Conservation (phyloP, 225 moss, liverwort and hornwort species). For the Climacium dendroides region DNA sequence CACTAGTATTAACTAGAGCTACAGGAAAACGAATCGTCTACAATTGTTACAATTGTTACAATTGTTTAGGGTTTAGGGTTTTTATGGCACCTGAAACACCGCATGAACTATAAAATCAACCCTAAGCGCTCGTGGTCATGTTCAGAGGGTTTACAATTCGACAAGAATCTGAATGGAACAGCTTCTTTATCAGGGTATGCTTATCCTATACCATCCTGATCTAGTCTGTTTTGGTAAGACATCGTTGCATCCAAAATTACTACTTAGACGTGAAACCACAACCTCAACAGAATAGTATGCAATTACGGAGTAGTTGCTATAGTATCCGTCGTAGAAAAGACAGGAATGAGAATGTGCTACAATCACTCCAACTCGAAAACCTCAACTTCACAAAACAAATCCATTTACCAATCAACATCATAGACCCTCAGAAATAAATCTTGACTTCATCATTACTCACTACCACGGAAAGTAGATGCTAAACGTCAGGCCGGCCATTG, state of each 20-base stretch:
- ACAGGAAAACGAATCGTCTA: background rate
- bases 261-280: background rate
- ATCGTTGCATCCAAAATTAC: background rate
- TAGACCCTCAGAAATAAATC: background rate
- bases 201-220: background rate
- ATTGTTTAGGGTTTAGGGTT: background rate
- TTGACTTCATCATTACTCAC: background rate
- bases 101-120: background rate
- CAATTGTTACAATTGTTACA: too few species aligned
- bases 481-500: background rate
- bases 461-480: too few species aligned
- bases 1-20: background rate
- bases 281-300: background rate
- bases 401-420: background rate
- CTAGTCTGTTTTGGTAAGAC: background rate
- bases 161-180: background rate
- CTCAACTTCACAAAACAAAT: background rate
- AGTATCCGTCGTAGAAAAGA: background rate
- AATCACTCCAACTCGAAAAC: background rate
- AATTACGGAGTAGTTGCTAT: background rate
- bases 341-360: background rate
- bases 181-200: background rate
- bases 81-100: background rate
- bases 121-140: background rate
- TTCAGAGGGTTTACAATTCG: background rate